Percentiles rank a stretch among this genome's conserved stretches.
Conservation (phyloP, 352 stramenopile species). For the Phytopythium cucurbitacearum region DNA sequence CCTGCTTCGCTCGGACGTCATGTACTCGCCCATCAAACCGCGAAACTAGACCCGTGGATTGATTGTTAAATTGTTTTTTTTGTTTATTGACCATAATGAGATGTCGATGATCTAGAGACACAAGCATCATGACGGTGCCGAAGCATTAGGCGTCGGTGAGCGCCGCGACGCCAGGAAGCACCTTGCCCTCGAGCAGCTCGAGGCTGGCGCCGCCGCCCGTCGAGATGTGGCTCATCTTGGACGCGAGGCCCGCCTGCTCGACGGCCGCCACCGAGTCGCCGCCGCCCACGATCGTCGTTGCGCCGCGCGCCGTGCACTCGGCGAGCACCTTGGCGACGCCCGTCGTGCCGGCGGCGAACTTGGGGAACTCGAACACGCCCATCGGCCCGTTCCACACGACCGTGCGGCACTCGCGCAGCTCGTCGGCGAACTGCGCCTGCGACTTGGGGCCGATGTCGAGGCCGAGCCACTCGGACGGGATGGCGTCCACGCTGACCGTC, state of each 20-base stretch:
- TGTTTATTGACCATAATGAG: too few species aligned
- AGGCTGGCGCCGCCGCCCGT: constrained; percentile 98
- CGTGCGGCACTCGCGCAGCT: constrained; percentile 87
- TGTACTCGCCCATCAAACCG: constrained; percentile 39
- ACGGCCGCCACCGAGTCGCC: constrained; percentile 96
- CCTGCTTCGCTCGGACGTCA: constrained; percentile 74
- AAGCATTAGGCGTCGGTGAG: constrained; percentile 56
- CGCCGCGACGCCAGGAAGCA: constrained; percentile 96
- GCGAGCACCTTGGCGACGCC: constrained; percentile 90
- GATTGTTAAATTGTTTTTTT: too few species aligned
- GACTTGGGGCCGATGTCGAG: constrained; percentile 82
- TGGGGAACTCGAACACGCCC: constrained; percentile 97
- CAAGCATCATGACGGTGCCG: too few species aligned
- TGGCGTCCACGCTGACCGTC: constrained; percentile 56
- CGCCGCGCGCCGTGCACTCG: constrained; percentile 73
- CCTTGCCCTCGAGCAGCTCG: constrained; percentile 98
- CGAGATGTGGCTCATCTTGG: constrained; percentile 96
- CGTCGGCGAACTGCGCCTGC: constrained; percentile 57
- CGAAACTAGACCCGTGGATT: too few species aligned
- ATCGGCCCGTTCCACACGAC: constrained; percentile 94
- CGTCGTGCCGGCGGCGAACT: constrained; percentile 95
- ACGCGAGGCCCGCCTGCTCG: constrained; percentile 89
- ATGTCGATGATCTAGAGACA: too few species aligned
- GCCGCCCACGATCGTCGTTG: constrained; percentile 91
- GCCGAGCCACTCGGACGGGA: constrained; percentile 91